Base-by-base conservation (phyloP, 1,284 basidiomycete genomes). In the Xerocomus nothofagi region DNA sequence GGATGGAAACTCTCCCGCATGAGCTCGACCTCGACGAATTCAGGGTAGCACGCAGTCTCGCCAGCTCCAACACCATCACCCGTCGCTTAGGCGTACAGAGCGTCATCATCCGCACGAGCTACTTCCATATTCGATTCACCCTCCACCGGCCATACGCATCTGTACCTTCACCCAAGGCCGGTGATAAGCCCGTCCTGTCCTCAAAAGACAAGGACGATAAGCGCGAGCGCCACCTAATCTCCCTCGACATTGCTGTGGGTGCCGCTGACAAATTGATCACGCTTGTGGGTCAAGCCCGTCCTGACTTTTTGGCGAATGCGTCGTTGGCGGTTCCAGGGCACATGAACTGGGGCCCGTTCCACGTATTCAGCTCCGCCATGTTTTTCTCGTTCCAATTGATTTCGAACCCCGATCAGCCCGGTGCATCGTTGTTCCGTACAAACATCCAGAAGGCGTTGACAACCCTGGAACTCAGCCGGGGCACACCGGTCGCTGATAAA, bases 301-400 rank as follows among this genome's bases (percentile, higher is more conserved):
- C 85, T 2, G 87, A 88, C 64, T 84, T 87, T 61, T 71, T 86
- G 40, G 80, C 79, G 24, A 86, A 83, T 53, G 76, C 79, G 10
- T 78, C 81, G 9, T 71, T 86, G 55, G 78, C 83, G 6, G 85
- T 88, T 8, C 85, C 86, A 32, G 86, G 85, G 2, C 88, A 91
- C 67, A 82, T 90, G 79, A 84, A 81, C 60, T 89, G 88, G 87
- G 84, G 82, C 3, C 84, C 86, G 0, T 85, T 86, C 71, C 88
- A 91, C 65, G 81, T 83, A 57, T 91, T 91, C 73, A 85, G 84
- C 40, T 87, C 88, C 12, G 86, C 86, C 44, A 90, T 91, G 84
- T 90, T 90, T 71, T 90, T 90, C 76, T 86, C 84, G 17, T 89
- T 90, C 71, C 86, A 90, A 62, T 76, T 90, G 33, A 85, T 90